A percentile compares a stretch with the other conserved stretches of the same genome.
Evolutionary conservation across 345 rosid species (phyloP).

Genomic region (Citropsis articulata): DNA sequence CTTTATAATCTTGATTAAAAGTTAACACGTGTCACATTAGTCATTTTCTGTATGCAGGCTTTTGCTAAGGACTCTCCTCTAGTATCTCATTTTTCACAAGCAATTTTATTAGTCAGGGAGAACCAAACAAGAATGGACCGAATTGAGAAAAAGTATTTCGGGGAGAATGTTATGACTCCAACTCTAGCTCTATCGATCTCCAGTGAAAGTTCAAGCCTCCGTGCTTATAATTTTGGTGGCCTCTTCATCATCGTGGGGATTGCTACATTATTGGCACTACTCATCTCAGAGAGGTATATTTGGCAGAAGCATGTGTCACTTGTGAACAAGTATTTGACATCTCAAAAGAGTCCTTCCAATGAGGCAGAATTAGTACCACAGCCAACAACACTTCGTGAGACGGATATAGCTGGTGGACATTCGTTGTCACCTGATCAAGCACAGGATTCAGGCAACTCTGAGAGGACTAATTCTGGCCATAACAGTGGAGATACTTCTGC

Average conservation of each 20-base stretch:
- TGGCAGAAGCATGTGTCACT: background rate
- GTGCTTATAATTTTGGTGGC: slow-evolving; percentile 22
- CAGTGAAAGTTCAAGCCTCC: slow-evolving; percentile 4
- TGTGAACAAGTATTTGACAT: background rate
- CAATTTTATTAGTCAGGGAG: slow-evolving; percentile 16
- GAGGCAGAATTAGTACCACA: background rate
- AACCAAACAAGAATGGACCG: background rate
- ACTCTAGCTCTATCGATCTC: background rate
- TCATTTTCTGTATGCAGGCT: slow-evolving; percentile 11
- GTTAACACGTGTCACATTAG: no score
- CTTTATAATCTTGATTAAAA: background rate
- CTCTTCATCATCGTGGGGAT: slow-evolving; percentile 25
- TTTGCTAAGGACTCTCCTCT: slow-evolving; percentile 16
- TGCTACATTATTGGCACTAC: slow-evolving; percentile 13
- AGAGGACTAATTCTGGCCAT: background rate
- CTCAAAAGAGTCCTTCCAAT: background rate
- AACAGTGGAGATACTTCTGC: background rate
- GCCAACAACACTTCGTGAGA: background rate
- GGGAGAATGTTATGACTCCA: background rate
- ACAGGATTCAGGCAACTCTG: background rate
- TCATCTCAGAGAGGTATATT: background rate
- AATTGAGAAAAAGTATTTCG: slow-evolving; percentile 10
- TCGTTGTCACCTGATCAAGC: background rate
- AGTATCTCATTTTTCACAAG: slow-evolving; percentile 20
- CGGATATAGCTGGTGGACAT: background rate